These are phyloP conservation scores for Phytophthora sp. DNA, from an alignment of 352 stramenopile genomes.

Conservation along the genomic window DNA sequence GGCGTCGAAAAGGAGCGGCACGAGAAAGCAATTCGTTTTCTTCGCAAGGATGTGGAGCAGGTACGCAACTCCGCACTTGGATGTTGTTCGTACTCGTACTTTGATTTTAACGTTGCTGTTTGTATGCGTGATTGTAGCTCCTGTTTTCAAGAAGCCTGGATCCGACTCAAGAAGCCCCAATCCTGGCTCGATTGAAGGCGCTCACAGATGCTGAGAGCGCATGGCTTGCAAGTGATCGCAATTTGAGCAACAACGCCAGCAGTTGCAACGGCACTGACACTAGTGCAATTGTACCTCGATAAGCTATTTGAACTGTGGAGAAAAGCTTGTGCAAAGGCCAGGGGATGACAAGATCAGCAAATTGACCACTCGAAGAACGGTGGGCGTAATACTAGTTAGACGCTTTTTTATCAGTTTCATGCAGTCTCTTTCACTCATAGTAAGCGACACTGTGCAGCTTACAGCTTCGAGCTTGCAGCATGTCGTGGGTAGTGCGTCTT, in stretches of 20 bases:
- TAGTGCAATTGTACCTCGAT: slow-evolving; percentile 49
- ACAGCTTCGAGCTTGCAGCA: slow-evolving; percentile 51
- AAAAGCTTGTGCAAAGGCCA: slow-evolving; percentile 18
- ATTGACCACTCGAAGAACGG: slow-evolving; percentile 24
- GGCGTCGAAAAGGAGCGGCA: slow-evolving; percentile 79
- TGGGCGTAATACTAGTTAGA: slow-evolving; percentile 42
- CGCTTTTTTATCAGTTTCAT: slow-evolving; percentile 11
- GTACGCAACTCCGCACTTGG: slow-evolving; percentile 47
- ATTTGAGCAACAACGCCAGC: slow-evolving; percentile 35
- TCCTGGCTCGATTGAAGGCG: slow-evolving; percentile 69
- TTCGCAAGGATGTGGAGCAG: slow-evolving; percentile 86
- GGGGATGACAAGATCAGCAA: slow-evolving; percentile 11
- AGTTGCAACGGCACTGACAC: slow-evolving; percentile 25
- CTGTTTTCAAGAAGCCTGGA: slow-evolving; percentile 80
- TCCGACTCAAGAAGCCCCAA: slow-evolving; percentile 62
- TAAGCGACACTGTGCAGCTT: too few relatives aligned
- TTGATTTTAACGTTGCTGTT: slow-evolving; percentile 11
- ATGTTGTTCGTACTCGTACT: not conserved
- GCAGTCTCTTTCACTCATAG: too few relatives aligned
- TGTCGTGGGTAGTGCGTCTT: slow-evolving; percentile 78
- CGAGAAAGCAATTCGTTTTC: slow-evolving; percentile 77
- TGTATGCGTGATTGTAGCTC: slow-evolving; percentile 44
- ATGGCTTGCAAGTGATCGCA: slow-evolving; percentile 72
- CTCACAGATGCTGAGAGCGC: slow-evolving; percentile 71
- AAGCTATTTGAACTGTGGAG: slow-evolving; percentile 19